Percentiles rank a stretch among this genome's conserved stretches.
phyloP scores from a whole-genome alignment of 257 asterid genomes.

The Handroanthus guayacan region DNA sequence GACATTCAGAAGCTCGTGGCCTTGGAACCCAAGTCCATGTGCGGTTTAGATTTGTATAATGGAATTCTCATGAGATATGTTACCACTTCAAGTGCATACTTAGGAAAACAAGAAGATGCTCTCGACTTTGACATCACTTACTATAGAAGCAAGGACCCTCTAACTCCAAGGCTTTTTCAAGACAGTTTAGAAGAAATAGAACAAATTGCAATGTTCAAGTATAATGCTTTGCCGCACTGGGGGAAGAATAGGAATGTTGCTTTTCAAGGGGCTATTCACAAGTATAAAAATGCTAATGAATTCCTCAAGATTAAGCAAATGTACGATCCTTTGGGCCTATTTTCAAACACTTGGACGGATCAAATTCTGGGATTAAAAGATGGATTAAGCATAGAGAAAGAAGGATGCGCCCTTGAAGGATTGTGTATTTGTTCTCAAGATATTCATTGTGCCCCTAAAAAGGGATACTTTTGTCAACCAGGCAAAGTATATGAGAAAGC shows the following conservation, averaged over 20 bases:
- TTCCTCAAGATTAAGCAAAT: slow-evolving; percentile 46
- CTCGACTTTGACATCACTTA: slow-evolving; percentile 68
- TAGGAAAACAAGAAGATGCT: slow-evolving; percentile 66
- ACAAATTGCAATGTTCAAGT: slow-evolving; percentile 67
- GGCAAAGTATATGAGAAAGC: slow-evolving; percentile 59
- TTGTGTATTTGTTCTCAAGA: slow-evolving; percentile 67
- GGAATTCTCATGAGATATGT: slow-evolving; percentile 71
- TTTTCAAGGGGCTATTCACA: slow-evolving; percentile 53
- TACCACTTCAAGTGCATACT: slow-evolving; percentile 58
- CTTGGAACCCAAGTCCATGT: slow-evolving; percentile 53
- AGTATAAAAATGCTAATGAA: slow-evolving; percentile 39
- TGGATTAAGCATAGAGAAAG: slow-evolving; percentile 39
- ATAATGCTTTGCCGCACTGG: slow-evolving; percentile 73
- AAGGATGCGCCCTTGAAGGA: slow-evolving; percentile 76
- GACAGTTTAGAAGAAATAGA: slow-evolving; percentile 68
- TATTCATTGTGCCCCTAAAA: slow-evolving; percentile 60
- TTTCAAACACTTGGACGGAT: slow-evolving; percentile 71
- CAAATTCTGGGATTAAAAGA: slow-evolving; percentile 55
- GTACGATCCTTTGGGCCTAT: slow-evolving; percentile 58
- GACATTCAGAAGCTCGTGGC: slow-evolving; percentile 56
- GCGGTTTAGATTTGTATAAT: slow-evolving; percentile 57
- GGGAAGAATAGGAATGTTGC: slow-evolving; percentile 76
- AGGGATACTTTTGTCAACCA: slow-evolving; percentile 57
- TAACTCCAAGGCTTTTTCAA: slow-evolving; percentile 52
- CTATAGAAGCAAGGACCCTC: slow-evolving; percentile 63